Evolutionary conservation across 2,329 filamentous ascomycete species (phyloP).

Genomic region (Botryotinia calthae): DNA sequence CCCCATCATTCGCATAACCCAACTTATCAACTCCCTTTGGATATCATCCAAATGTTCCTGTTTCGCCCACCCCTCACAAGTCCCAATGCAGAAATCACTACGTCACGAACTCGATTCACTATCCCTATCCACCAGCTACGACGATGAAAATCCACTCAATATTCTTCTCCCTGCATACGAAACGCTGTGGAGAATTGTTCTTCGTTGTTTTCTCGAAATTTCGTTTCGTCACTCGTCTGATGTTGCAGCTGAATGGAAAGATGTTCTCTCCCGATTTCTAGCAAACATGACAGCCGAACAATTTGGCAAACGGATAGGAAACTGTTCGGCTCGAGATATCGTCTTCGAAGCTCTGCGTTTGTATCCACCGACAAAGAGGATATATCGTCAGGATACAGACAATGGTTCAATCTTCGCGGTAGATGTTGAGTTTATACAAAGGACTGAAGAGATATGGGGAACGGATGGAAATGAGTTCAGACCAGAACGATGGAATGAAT

Average conservation of each 20-base stretch:
- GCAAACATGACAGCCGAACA: neutral
- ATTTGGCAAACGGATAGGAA: neutral
- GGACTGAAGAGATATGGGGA: slow-evolving; percentile 12
- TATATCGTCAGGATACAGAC: slow-evolving; percentile 10
- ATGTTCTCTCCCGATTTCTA: neutral
- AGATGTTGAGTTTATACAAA: slow-evolving; percentile 17
- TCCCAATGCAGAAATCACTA: neutral
- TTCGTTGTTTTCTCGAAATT: slow-evolving; percentile 20
- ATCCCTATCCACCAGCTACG: neutral
- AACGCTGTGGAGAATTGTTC: slow-evolving; percentile 23
- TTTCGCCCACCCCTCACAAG: neutral
- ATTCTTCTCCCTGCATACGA: slow-evolving; percentile 25
- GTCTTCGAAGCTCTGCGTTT: slow-evolving; percentile 16
- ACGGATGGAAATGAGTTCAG: neutral
- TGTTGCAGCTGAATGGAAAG: neutral
- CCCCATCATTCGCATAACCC: neutral
- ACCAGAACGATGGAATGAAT: slow-evolving; percentile 5
- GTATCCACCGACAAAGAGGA: slow-evolving; percentile 16
- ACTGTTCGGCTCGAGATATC: neutral
- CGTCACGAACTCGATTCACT: neutral
- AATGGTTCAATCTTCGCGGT: neutral
- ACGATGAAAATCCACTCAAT: slow-evolving; percentile 19
- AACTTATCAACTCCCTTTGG: slow-evolving; percentile 17
- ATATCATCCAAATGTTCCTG: slow-evolving; percentile 14
- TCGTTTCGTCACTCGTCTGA: neutral